Evolutionary conservation across 164 flowering plant genomes (phyloP).

Genomic region (Magnolia kwangsiensis): DNA sequence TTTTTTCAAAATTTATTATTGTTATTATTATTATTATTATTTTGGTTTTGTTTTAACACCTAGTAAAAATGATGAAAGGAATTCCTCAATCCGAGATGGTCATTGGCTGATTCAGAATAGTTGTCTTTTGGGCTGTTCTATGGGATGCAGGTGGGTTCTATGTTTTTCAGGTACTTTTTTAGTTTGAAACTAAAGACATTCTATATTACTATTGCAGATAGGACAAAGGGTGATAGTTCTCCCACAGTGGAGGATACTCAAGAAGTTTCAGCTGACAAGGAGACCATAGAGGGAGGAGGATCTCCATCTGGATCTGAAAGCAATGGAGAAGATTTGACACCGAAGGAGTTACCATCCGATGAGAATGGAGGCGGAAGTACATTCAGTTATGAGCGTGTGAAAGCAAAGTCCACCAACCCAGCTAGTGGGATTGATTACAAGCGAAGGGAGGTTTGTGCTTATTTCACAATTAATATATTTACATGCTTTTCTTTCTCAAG

Average conservation of each 20-base stretch:
- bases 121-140: too few species aligned
- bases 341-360: slow-evolving; percentile 36
- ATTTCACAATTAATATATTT: not conserved
- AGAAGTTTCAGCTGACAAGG: slow-evolving; percentile 37
- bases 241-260: slow-evolving; percentile 40
- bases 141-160: too few species aligned
- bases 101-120: too few species aligned
- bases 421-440: slow-evolving; percentile 83
- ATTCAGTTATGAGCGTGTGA: slow-evolving; percentile 73
- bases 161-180: too few species aligned
- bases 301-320: slow-evolving; percentile 37
- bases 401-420: slow-evolving; percentile 75
- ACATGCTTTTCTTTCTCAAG: not conserved
- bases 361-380: slow-evolving; percentile 39
- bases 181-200: too few species aligned
- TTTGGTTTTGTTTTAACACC: too few species aligned
- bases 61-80: too few species aligned
- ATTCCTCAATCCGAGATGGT: too few species aligned
- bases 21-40: too few species aligned
- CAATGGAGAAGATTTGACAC: slow-evolving; percentile 43
- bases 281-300: slow-evolving; percentile 26
- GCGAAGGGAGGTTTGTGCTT: slow-evolving; percentile 54
- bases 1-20: too few species aligned
- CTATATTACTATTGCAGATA: slow-evolving; percentile 23
- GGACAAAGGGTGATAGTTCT: slow-evolving; percentile 24